A percentile compares a stretch with the other conserved stretches of the same genome.
phyloP scores from a whole-genome alignment of 805 yeast species.

The Cyberlindnera maritima region DNA sequence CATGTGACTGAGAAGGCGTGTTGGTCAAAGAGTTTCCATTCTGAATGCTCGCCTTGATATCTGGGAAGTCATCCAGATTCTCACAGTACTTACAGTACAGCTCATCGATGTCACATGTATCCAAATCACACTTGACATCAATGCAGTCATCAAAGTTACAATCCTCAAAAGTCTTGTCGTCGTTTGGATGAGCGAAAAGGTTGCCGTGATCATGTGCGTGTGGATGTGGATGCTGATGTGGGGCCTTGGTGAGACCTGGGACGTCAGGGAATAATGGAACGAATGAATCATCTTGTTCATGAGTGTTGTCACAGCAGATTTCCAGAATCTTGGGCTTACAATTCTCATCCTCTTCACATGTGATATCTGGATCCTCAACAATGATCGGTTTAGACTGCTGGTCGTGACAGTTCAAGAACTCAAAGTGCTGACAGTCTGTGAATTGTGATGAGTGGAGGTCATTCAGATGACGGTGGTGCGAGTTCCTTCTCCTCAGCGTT shows the following conservation, averaged over 20 bases:
- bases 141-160: constrained; percentile 25
- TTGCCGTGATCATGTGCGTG: not conserved
- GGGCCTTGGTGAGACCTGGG: not conserved
- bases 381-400: constrained; percentile 17
- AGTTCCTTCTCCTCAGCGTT: constrained; percentile 6
- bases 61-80: constrained; percentile 15
- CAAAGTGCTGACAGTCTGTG: constrained; percentile 40
- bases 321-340: constrained; percentile 40
- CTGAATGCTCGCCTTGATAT: constrained; percentile 4
- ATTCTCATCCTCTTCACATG: constrained; percentile 27
- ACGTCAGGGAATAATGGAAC: constrained; percentile 6
- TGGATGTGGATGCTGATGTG: not conserved
- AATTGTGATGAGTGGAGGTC: constrained; percentile 21
- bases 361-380: constrained; percentile 16
- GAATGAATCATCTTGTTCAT: constrained; percentile 15
- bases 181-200: not conserved
- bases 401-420: constrained; percentile 38
- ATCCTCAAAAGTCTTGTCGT: constrained; percentile 19
- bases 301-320: constrained; percentile 39
- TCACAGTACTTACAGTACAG: constrained; percentile 33
- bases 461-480: constrained; percentile 21
- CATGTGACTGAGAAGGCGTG: no score
- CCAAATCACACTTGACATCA: constrained; percentile 28
- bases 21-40: no score
- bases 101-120: constrained; percentile 33